These are phyloP conservation scores for Clavaria fumosa DNA, from an alignment of 768 basidiomycete genomes.

Conservation along the genomic window DNA sequence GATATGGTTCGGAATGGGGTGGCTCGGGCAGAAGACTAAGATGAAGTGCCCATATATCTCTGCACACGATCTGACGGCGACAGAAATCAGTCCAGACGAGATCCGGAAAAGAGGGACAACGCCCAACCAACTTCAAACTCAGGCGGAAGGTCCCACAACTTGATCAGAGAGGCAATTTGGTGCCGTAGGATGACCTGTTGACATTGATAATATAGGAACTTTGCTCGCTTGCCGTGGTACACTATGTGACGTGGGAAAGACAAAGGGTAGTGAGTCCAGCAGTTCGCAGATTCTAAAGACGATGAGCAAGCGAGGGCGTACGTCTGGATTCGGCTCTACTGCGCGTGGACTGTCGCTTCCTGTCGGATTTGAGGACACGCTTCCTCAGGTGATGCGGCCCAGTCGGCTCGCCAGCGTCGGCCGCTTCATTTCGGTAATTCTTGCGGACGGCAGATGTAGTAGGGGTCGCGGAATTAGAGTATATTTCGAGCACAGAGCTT, in stretches of 20 bases:
- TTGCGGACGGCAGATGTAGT: slow-evolving; percentile 15
- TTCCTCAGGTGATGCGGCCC: slow-evolving; percentile 51
- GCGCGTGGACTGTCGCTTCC: slow-evolving; percentile 33
- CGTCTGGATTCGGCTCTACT: slow-evolving; percentile 48
- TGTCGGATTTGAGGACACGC: slow-evolving; percentile 42
- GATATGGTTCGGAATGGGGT: slow-evolving; percentile 44
- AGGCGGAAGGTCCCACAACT: slow-evolving; percentile 54
- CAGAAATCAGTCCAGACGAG: not conserved
- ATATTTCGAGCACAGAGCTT: slow-evolving; percentile 2
- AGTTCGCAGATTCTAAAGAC: not conserved
- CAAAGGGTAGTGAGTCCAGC: not conserved
- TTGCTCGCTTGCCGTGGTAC: slow-evolving; percentile 67
- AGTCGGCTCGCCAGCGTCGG: slow-evolving; percentile 41
- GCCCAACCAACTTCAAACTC: slow-evolving; percentile 56
- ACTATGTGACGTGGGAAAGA: slow-evolving; percentile 29
- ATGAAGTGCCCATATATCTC: slow-evolving; percentile 70
- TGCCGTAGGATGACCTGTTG: slow-evolving; percentile 68
- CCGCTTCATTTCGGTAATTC: slow-evolving; percentile 75
- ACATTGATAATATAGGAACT: slow-evolving; percentile 72
- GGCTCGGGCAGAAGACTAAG: slow-evolving; percentile 45
- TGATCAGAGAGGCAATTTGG: slow-evolving; percentile 48
- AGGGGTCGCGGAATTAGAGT: not conserved
- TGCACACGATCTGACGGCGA: slow-evolving; percentile 45
- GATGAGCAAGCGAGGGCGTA: slow-evolving; percentile 16
- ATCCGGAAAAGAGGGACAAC: slow-evolving; percentile 3